phyloP scores from a whole-genome alignment of 306 rosid species.

The Begonia fuchsioides region DNA sequence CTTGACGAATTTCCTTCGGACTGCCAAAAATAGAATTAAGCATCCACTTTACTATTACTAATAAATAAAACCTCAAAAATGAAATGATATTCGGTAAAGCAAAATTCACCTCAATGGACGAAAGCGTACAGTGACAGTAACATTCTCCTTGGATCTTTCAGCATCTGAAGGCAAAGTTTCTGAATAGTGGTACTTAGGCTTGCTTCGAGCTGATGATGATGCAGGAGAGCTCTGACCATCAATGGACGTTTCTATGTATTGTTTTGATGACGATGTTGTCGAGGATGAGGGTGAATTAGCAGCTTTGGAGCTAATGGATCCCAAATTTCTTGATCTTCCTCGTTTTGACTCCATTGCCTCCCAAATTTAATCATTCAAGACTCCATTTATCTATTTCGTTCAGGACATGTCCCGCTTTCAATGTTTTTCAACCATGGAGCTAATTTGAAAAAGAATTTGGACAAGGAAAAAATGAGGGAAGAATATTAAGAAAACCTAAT shows the following conservation, averaged over 20 bases:
- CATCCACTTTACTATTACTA: conserved; percentile 7
- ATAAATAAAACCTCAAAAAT: conserved; percentile 4
- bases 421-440: not conserved
- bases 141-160: conserved; percentile 67
- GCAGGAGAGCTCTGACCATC: conserved; percentile 79
- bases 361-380: conserved; percentile 32
- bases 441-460: not conserved
- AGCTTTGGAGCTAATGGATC: conserved; percentile 25
- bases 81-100: not conserved
- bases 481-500: not conserved
- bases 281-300: conserved; percentile 76
- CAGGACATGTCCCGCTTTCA: conserved; percentile 8
- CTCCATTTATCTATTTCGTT: conserved; percentile 4
- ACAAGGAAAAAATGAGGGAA: not conserved
- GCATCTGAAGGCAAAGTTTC: conserved; percentile 34
- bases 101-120: conserved; percentile 73
- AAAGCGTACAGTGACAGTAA: conserved; percentile 90
- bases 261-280: conserved; percentile 76
- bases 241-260: conserved; percentile 48
- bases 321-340: conserved; percentile 37
- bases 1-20: conserved; percentile 91
- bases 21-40: conserved; percentile 18
- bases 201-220: conserved; percentile 82
- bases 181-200: conserved; percentile 44
- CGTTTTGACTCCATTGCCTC: conserved; percentile 63